Base-by-base conservation (phyloP, 73 alveolate genomes). In the Symbiodinium natans region DNA sequence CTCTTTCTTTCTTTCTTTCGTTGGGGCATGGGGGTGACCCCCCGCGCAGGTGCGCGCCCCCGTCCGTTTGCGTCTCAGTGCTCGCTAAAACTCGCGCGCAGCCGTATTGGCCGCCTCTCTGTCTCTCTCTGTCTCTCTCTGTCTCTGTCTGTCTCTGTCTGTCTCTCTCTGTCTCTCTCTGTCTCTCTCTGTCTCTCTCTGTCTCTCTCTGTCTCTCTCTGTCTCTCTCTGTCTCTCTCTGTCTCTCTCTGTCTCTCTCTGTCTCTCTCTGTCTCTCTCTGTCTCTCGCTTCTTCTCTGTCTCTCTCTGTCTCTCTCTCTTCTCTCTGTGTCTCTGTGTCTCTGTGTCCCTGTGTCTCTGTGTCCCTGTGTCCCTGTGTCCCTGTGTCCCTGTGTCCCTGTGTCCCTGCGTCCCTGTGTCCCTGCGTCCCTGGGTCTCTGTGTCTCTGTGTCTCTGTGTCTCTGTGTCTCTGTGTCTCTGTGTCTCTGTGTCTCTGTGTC, bases 381-480 rank as follows among this genome's bases (percentile, higher is more conserved):
- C 23, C 40, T 68, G 82, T 68, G 82, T 68, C 82, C 23, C 82
- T 68, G 82, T 68, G 82, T 68, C 40, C 23, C 82, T 68, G 82
- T 68, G 82, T n/a, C n/a, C n/a, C n/a, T n/a, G n/a, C 23, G 36
- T 68, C 36, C 23, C 38, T 68, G 82, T 68, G n/a, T n/a, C n/a
- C n/a, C n/a, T n/a, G n/a, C n/a, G n/a, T n/a, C n/a, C n/a, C n/a
- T n/a, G n/a, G n/a, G n/a, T n/a, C n/a, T n/a, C n/a, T n/a, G n/a
- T n/a, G n/a, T n/a, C n/a, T n/a, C n/a, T n/a, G n/a, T n/a, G 36
- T 68, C 40, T 68, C 36, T 68, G n/a, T n/a, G n/a, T n/a, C n/a
- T n/a, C 82, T 68, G 82, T 68, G 82, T 68, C 82, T 68, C 82
- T 68, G 82, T 68, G 82, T 68, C 82, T 68, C 82, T 68, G 82